Evolutionary conservation across 2,329 filamentous ascomycete species (phyloP).

Genomic region (Pseudocercospora pini-densiflorae): DNA sequence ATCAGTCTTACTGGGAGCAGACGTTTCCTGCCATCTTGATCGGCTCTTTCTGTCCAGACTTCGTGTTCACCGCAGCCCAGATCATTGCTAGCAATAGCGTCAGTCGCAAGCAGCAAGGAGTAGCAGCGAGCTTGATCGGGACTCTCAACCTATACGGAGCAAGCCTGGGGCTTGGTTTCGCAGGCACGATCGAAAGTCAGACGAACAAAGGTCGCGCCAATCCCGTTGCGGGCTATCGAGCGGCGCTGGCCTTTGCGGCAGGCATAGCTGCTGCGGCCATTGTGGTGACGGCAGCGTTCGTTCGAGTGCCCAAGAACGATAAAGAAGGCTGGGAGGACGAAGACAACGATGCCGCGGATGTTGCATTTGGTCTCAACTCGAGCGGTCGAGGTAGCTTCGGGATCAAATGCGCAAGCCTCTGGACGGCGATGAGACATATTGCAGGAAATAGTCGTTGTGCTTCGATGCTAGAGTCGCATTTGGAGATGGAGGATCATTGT

Average conservation of each 20-base stretch:
- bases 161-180: constrained; percentile 66
- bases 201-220: background rate
- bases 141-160: constrained; percentile 65
- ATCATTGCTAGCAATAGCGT: constrained; percentile 11
- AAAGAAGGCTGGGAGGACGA: constrained; percentile 7
- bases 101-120: background rate
- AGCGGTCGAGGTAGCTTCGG: background rate
- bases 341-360: background rate
- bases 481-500: background rate
- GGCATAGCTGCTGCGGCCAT: background rate
- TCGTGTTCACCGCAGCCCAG: constrained; percentile 1
- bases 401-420: background rate
- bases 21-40: constrained; percentile 12
- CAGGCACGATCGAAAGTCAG: constrained; percentile 46
- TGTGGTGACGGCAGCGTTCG: background rate
- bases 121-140: constrained; percentile 4
- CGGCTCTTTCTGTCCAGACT: constrained; percentile 5
- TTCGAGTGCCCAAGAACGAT: constrained; percentile 2
- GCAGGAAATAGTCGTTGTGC: background rate
- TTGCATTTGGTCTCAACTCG: background rate
- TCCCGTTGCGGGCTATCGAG: background rate
- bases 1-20: constrained; percentile 18
- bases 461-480: background rate
- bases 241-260: background rate
- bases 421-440: background rate